Evolutionary conservation across 768 basidiomycete species (phyloP).

Genomic region (Pulveroboletus frians): DNA sequence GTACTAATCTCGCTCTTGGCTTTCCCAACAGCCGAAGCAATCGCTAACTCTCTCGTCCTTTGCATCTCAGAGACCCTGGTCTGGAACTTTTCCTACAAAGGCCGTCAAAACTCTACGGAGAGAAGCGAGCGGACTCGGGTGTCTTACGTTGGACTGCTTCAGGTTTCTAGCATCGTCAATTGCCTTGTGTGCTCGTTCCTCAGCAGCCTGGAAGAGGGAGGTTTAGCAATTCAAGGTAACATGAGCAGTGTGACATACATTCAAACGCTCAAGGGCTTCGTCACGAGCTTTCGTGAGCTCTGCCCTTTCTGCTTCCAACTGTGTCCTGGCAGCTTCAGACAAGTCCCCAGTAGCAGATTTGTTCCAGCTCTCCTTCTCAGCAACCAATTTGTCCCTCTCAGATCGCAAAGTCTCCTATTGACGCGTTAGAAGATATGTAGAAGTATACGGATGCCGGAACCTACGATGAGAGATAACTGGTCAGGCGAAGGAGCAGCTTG

Average conservation of each 20-base stretch:
- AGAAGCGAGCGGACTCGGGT: not conserved
- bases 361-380: constrained; percentile 46
- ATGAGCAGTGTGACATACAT: constrained; percentile 36
- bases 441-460: constrained; percentile 2
- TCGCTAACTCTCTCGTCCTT: constrained; percentile 46
- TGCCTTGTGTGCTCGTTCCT: constrained; percentile 42
- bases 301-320: constrained; percentile 58
- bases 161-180: constrained; percentile 40
- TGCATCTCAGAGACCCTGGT: constrained; percentile 47
- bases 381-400: constrained; percentile 58
- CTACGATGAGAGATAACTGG: constrained; percentile 31
- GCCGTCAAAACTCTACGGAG: constrained; percentile 1
- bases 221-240: not conserved
- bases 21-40: constrained; percentile 56
- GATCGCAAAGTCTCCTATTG: constrained; percentile 46
- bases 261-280: constrained; percentile 54
- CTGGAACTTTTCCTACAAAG: constrained; percentile 57
- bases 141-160: constrained; percentile 30
- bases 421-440: not conserved
- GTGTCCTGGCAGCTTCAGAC: constrained; percentile 31
- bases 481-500: constrained; percentile 14
- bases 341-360: constrained; percentile 20
- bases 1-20: constrained; percentile 42
- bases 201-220: constrained; percentile 30
- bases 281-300: constrained; percentile 54